Evolutionary conservation across 2,329 filamentous ascomycete genomes (phyloP), one percentile per base, ranked within the genome.

Genomic region (Coniochaeta pulveracea): DNA sequence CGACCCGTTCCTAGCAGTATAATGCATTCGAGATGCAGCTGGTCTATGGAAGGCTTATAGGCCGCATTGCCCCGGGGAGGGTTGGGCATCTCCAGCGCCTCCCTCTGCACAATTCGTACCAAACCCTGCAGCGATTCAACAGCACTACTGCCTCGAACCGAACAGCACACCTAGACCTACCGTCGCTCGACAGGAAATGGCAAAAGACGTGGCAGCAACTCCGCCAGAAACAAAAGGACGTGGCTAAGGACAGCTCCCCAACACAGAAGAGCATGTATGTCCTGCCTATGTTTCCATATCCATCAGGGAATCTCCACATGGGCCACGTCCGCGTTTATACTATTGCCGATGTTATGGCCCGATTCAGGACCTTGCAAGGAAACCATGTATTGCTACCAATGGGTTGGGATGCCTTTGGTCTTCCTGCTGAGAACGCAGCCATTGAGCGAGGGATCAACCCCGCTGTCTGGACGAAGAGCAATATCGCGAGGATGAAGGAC

Each of bases 231-330:
- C 22, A 26, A 4, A 26, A 16, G 12, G 14, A 7, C 11, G 18
- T 34, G 19, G 35, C 16, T 26, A 39, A 17, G 10, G 45, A 41
- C 19, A 29, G n/a, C n/a, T 26, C 18, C 18, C 4, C 18, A 3
- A 19, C 38, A 35, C 41, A 54, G 22, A 45, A 56, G 26, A 56
- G 57, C 37, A 66, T 65, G 54, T 93, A 89, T 52, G 74, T 93
- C 40, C 64, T 93, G 34, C 80, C 86, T 43, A 94, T 94, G 86
- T 93, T 93, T 50, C 86, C 86, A 0, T 94, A 94, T 52, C 86
- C 86, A 1, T 93, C 86, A 0, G 86, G 86, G 19, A 78, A 76
- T 19, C 68, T 94, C 18, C 86, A 94, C 53, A 75, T 93, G 39
- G 86, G 86, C 10, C 86, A 94, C 54, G 63, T 93, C 24, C 77